These are phyloP conservation scores for Aspergillus spinulosporus DNA, from an alignment of 2,329 filamentous ascomycete species.

Conservation along the genomic window DNA sequence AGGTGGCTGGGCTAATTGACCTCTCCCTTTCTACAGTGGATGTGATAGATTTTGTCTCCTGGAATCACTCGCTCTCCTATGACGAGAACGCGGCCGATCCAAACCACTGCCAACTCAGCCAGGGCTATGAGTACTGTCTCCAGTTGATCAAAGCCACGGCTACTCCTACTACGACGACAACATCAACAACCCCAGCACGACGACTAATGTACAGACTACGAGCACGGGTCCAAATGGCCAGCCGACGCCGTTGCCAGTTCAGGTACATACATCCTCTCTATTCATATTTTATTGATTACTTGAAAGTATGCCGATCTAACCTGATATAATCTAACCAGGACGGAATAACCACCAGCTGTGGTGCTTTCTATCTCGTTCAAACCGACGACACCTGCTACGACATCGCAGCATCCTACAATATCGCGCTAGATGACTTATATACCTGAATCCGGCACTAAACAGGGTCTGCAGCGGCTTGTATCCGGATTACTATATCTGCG, in stretches of 20 bases:
- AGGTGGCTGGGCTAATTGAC: neutral
- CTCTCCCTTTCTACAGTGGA: neutral
- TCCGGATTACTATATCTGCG: neutral
- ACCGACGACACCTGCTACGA: neutral
- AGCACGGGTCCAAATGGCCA: neutral
- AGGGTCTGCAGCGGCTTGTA: neutral
- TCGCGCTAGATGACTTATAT: neutral
- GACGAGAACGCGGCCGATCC: slow-evolving; percentile 1
- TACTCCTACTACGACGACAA: neutral
- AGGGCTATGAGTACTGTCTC: neutral
- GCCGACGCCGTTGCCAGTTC: neutral
- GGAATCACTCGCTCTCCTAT: slow-evolving; percentile 6
- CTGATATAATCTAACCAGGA: too few species aligned
- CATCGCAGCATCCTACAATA: neutral
- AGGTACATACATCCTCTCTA: neutral
- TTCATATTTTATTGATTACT: too few species aligned
- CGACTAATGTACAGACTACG: neutral
- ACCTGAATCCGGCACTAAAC: neutral
- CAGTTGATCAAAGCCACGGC: neutral
- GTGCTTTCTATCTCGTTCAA: neutral
- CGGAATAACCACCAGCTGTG: neutral
- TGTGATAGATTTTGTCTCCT: neutral
- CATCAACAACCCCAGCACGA: neutral
- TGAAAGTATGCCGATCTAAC: too few species aligned
- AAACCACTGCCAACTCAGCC: neutral